Conservation (phyloP, 495 filamentous ascomycete genomes). For the Monascus purpureus region DNA sequence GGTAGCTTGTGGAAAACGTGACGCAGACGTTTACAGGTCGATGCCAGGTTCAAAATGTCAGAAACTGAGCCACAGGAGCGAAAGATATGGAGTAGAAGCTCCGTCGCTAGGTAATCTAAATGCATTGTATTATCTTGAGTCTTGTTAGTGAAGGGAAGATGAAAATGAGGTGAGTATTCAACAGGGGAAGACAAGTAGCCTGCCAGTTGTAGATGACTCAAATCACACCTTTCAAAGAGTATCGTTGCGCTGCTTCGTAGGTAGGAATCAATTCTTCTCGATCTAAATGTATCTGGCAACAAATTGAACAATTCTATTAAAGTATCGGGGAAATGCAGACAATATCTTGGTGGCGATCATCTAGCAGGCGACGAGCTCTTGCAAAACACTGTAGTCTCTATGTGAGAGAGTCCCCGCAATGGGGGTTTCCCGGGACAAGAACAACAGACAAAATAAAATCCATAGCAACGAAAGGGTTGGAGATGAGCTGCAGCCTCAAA, state of each 20-base stretch:
- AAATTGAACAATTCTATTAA: no score
- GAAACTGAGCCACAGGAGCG: constrained; percentile 35
- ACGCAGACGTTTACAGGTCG: constrained; percentile 40
- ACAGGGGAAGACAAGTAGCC: constrained; percentile 4
- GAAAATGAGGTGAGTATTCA: not conserved
- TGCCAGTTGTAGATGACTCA: no score
- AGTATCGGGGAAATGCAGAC: constrained; percentile 12
- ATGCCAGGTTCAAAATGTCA: constrained; percentile 39
- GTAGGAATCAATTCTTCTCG: no score
- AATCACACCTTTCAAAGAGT: no score
- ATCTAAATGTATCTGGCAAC: no score
- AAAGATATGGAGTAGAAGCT: constrained; percentile 49
- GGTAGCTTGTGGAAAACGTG: constrained; percentile 33
- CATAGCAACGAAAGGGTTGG: constrained; percentile 10
- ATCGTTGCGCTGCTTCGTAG: no score
- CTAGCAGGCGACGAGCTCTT: constrained; percentile 4
- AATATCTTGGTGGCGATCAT: constrained; percentile 13
- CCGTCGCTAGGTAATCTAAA: constrained; percentile 41
- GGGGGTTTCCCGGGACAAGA: constrained; percentile 51
- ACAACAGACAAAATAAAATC: constrained; percentile 1
- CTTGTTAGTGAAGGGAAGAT: not conserved
- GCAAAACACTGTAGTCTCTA: constrained; percentile 15
- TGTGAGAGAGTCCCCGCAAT: constrained; percentile 49
- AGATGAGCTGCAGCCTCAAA: constrained; percentile 12
- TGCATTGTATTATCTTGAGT: constrained; percentile 20